Conservation (phyloP, 108 stramenopile genomes). For the Cyclotella kingstonii region DNA sequence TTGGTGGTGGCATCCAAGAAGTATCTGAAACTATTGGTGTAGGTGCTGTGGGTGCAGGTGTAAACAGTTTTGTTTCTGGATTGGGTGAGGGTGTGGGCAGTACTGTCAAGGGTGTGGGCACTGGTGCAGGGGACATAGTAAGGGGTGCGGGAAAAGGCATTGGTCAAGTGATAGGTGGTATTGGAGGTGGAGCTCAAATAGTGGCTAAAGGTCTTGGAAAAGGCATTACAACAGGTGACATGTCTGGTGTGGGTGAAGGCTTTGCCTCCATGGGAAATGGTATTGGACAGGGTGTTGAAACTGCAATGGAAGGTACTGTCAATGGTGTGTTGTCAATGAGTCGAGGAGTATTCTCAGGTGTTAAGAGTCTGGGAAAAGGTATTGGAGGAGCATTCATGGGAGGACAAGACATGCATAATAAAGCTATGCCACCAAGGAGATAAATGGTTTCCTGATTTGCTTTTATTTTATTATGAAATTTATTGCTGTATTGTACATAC, state of each 20-base stretch:
- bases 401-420: too few relatives aligned
- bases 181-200: constrained; percentile 67
- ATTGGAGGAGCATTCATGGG: constrained; percentile 63
- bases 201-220: constrained; percentile 80
- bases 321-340: constrained; percentile 76
- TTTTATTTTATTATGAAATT: too few relatives aligned
- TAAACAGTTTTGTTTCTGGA: constrained; percentile 85
- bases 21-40: constrained; percentile 70
- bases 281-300: constrained; percentile 74
- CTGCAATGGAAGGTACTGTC: constrained; percentile 71
- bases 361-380: constrained; percentile 70
- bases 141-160: constrained; percentile 83
- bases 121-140: constrained; percentile 71
- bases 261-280: constrained; percentile 65
- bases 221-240: constrained; percentile 76
- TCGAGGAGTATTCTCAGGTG: constrained; percentile 74
- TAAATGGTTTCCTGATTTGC: too few relatives aligned
- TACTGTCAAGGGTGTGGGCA: constrained; percentile 77
- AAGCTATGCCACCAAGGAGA: too few relatives aligned
- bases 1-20: constrained; percentile 77
- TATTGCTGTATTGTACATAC: too few relatives aligned
- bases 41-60: constrained; percentile 72
- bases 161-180: constrained; percentile 82
- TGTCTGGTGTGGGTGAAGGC: constrained; percentile 71
- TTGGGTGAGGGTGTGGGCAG: constrained; percentile 81